Base-by-base conservation (phyloP, 2,329 filamentous ascomycete species). In the Epichloe scottii region DNA sequence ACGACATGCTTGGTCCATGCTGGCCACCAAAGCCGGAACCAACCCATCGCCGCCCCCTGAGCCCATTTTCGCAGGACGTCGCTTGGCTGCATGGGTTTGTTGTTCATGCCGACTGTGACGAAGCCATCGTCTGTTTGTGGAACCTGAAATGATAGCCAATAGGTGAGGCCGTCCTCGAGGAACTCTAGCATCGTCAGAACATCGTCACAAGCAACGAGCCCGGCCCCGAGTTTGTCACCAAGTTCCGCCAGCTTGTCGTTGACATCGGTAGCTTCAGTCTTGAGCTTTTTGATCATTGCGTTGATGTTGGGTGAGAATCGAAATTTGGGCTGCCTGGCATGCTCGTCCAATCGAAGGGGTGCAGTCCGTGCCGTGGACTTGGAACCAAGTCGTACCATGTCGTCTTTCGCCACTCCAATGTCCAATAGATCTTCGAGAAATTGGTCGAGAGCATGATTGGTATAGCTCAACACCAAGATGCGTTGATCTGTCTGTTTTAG, bases 401-500 rank as follows among this genome's bases (percentile, higher is more conserved):
- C 38, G 0, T 59, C 44, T 0, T 55, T 1, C 0, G 69, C 57
- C 6, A 88, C 78, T 0, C 81, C 81, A 34, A 80, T 75, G 1
- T 79, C 67, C 3, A 81, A 65, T 0, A 87, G 62, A 40, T 88
- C 83, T 53, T 81, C 77, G 0, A 86, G 62, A 45, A 86, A 82
- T 61, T 88, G 73, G 49, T 85, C 79, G 0, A 83, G 64, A 0
- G 81, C 80, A 55, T 85, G 82, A 49, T 87, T 85, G 0, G 83
- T 88, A 52, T 80, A 88, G 26, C 77, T 81, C 2, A 85, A 62
- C 0, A 89, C 76, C 0, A 90, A 68, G 0, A 89, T 75, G 0
- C 62, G 76, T 30, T 76, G 68, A 0, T 56, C 19, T 0, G 76
- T 79, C 5, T 58, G 23, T 1, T 76, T 60, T 19, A 80, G 64